phyloP scores from a whole-genome alignment of 108 stramenopile species.

The Thalassiosira profunda region DNA sequence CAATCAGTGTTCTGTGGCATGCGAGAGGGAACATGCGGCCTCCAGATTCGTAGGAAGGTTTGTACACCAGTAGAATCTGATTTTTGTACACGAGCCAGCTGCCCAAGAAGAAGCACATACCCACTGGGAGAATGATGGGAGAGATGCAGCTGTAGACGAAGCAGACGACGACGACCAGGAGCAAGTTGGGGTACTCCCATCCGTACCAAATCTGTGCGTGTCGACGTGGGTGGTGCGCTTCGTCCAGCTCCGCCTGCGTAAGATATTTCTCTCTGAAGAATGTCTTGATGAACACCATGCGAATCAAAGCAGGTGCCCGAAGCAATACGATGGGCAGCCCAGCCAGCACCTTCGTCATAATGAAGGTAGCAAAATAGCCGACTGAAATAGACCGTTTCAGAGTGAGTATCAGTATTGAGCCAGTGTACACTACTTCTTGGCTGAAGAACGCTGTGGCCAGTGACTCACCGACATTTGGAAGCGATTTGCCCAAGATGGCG shows the following conservation, averaged over 20 bases:
- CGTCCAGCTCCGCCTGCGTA: slow-evolving; percentile 81
- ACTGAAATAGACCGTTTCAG: too few species aligned
- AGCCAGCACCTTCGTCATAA: slow-evolving; percentile 90
- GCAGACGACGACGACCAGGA: slow-evolving; percentile 89
- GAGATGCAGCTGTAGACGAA: slow-evolving; percentile 81
- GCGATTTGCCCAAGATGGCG: slow-evolving; percentile 69
- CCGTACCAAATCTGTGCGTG: slow-evolving; percentile 59
- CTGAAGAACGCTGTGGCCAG: too few species aligned
- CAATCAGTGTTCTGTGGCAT: slow-evolving; percentile 59
- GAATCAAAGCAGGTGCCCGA: slow-evolving; percentile 65
- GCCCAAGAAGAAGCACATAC: slow-evolving; percentile 76
- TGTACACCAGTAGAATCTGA: slow-evolving; percentile 85
- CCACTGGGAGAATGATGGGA: slow-evolving; percentile 86
- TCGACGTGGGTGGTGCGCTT: slow-evolving; percentile 41
- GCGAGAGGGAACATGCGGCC: slow-evolving; percentile 69
- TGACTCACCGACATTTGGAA: slow-evolving; percentile 85
- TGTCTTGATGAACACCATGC: slow-evolving; percentile 62
- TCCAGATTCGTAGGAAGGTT: slow-evolving; percentile 63
- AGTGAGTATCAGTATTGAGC: not conserved
- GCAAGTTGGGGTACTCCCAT: slow-evolving; percentile 86
- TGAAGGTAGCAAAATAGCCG: slow-evolving; percentile 86
- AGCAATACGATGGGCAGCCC: slow-evolving; percentile 86
- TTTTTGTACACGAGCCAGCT: slow-evolving; percentile 91
- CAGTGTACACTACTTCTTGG: not conserved
- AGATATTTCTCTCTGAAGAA: slow-evolving; percentile 67